Evolutionary conservation across 352 stramenopile genomes (phyloP).

Genomic region (Pythium phragmitis): DNA sequence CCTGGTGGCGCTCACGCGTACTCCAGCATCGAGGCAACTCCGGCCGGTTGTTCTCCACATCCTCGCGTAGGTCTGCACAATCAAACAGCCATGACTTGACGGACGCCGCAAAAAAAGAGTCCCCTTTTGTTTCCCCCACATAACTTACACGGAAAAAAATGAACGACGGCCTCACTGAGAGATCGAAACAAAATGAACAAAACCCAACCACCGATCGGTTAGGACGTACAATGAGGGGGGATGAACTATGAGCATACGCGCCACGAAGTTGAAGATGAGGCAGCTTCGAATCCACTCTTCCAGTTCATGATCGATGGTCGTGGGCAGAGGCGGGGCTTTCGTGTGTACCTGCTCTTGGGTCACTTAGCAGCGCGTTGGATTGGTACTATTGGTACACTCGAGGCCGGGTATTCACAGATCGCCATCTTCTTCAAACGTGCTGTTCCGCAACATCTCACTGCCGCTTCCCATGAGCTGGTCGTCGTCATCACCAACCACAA

Average conservation of each 20-base stretch:
- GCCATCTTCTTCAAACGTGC: slow-evolving; percentile 54
- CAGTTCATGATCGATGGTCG: neutral
- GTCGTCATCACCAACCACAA: slow-evolving; percentile 46
- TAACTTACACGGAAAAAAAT: slow-evolving; percentile 32
- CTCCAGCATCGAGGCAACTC: slow-evolving; percentile 44
- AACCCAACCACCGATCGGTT: slow-evolving; percentile 18
- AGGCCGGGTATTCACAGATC: slow-evolving; percentile 21
- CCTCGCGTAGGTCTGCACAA: slow-evolving; percentile 7
- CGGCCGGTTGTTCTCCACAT: slow-evolving; percentile 39
- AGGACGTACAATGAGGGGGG: neutral
- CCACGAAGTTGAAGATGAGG: neutral
- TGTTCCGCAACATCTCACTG: slow-evolving; percentile 63
- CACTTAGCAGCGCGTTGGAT: slow-evolving; percentile 1
- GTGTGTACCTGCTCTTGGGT: neutral
- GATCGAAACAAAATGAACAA: slow-evolving; percentile 22
- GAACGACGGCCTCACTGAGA: slow-evolving; percentile 16
- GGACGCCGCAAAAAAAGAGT: neutral
- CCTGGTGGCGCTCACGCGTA: slow-evolving; percentile 49
- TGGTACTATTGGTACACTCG: slow-evolving; percentile 16
- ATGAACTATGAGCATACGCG: slow-evolving; percentile 4
- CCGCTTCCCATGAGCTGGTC: slow-evolving; percentile 76
- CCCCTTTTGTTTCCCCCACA: slow-evolving; percentile 20
- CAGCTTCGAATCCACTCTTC: slow-evolving; percentile 3
- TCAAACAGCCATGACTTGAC: neutral
- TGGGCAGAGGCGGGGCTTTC: neutral